phyloP scores from a whole-genome alignment of 768 basidiomycete species.

The Tylopilus balloui region DNA sequence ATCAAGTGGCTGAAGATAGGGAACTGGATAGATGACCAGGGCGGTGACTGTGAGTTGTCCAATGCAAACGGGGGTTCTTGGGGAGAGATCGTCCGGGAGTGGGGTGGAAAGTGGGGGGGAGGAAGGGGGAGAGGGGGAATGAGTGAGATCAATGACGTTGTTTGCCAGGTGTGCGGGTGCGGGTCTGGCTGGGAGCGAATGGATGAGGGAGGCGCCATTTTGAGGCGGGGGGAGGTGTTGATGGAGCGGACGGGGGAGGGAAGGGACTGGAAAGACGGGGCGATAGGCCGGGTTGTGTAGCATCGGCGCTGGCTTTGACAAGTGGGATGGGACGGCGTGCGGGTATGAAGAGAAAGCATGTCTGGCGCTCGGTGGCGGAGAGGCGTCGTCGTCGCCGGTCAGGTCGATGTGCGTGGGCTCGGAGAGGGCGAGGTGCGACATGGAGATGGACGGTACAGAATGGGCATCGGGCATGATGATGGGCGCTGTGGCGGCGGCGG shows the following conservation, averaged over 20 bases:
- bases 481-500: constrained; percentile 2
- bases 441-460: constrained; percentile 30
- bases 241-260: constrained; percentile 23
- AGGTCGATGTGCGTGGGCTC: constrained; percentile 63
- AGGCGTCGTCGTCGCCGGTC: constrained; percentile 63
- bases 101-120: constrained; percentile 28
- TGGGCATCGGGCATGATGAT: constrained; percentile 28
- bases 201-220: constrained; percentile 22
- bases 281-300: constrained; percentile 36
- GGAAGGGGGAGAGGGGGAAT: constrained; percentile 53
- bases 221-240: constrained; percentile 23
- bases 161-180: constrained; percentile 30
- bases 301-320: constrained; percentile 24
- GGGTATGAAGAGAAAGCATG: constrained; percentile 26
- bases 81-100: constrained; percentile 58
- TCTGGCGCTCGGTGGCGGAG: constrained; percentile 35
- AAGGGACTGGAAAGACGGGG: constrained; percentile 48
- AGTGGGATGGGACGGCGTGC: constrained; percentile 22
- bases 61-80: constrained; percentile 84
- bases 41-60: constrained; percentile 81
- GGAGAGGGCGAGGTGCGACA: constrained; percentile 35
- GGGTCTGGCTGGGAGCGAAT: constrained; percentile 17
- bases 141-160: constrained; percentile 74
- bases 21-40: constrained; percentile 77
- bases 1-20: constrained; percentile 54